phyloP scores from a whole-genome alignment of 2,329 filamentous ascomycete genomes.

The Venturia oleaginea region DNA sequence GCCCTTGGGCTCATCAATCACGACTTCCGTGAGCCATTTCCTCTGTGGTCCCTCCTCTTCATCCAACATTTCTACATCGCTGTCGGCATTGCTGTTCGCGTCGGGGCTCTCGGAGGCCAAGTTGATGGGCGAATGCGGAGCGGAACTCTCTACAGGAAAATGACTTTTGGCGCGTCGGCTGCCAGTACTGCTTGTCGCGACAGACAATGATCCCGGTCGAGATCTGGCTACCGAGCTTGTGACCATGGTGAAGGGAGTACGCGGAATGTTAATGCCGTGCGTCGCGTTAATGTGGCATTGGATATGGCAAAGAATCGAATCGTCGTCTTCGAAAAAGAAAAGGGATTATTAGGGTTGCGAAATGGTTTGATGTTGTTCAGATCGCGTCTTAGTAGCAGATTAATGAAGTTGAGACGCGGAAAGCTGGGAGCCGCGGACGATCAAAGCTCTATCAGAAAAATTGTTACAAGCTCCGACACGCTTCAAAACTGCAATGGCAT shows the following conservation, averaged over 20 bases:
- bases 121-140: neutral
- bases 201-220: neutral
- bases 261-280: neutral
- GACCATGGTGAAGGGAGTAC: neutral
- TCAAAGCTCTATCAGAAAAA: neutral
- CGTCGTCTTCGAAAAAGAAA: neutral
- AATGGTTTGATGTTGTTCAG: neutral
- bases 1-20: constrained; percentile 22
- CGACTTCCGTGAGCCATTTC: constrained; percentile 16
- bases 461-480: neutral
- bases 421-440: neutral
- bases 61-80: neutral
- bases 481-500: neutral
- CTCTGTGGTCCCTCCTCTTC: neutral
- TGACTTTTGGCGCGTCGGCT: neutral
- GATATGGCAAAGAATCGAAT: neutral
- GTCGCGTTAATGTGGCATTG: neutral
- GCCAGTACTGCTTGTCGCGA: neutral
- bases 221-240: neutral
- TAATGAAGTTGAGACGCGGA: neutral
- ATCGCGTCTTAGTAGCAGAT: neutral
- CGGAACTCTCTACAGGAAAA: neutral
- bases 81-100: neutral
- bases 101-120: neutral
- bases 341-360: neutral